These are phyloP conservation scores for Trichoderma simmonsii DNA, from an alignment of 2,329 filamentous ascomycete genomes.

Conservation along the genomic window DNA sequence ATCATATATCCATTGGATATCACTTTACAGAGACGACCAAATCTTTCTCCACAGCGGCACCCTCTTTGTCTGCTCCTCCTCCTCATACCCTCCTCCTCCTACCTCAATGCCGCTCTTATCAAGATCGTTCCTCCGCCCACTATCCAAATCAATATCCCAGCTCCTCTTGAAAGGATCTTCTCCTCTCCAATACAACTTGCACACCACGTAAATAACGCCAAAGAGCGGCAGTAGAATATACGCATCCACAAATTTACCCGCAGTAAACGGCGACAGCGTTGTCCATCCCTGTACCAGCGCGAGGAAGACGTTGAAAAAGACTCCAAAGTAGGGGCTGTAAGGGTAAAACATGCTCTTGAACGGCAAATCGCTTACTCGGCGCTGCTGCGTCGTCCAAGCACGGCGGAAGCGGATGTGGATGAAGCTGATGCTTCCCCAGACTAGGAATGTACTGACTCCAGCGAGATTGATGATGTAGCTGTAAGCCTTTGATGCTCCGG, in stretches of 20 bases:
- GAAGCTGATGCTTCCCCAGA: slow-evolving; percentile 68
- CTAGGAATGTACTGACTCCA: slow-evolving; percentile 68
- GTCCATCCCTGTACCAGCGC: slow-evolving; percentile 62
- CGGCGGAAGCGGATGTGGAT: slow-evolving; percentile 69
- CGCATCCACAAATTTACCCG: slow-evolving; percentile 59
- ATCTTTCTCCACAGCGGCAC: slow-evolving; percentile 42
- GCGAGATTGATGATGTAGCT: slow-evolving; percentile 67
- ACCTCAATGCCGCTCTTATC: slow-evolving; percentile 39
- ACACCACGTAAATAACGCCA: slow-evolving; percentile 52
- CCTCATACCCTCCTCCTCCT: slow-evolving; percentile 30
- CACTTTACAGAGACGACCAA: slow-evolving; percentile 39
- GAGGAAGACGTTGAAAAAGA: slow-evolving; percentile 56
- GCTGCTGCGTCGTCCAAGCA: slow-evolving; percentile 59
- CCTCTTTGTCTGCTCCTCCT: slow-evolving; percentile 27
- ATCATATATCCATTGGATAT: neutral
- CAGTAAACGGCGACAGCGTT: slow-evolving; percentile 55
- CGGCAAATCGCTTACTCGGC: slow-evolving; percentile 51
- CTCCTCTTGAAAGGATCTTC: slow-evolving; percentile 49
- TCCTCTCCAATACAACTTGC: slow-evolving; percentile 51
- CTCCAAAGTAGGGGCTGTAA: slow-evolving; percentile 57
- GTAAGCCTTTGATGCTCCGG: slow-evolving; percentile 63
- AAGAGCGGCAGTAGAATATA: slow-evolving; percentile 62
- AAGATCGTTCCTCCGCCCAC: slow-evolving; percentile 53
- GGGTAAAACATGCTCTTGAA: slow-evolving; percentile 55
- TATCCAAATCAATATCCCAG: slow-evolving; percentile 55